phyloP scores from a whole-genome alignment of 805 yeast genomes.

The Ogataea kodamae region DNA sequence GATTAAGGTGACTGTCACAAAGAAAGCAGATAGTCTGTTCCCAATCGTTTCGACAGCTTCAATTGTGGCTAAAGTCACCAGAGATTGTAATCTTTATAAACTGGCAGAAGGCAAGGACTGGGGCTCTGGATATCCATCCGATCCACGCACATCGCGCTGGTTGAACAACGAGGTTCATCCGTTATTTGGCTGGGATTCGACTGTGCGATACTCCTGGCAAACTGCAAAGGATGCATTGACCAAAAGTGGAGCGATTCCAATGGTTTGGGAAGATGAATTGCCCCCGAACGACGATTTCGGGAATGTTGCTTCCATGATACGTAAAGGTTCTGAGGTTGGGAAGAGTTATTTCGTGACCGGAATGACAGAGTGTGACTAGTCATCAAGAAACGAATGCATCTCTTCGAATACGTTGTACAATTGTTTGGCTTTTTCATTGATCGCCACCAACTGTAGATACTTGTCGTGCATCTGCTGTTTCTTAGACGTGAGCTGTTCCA shows the following conservation, averaged over 20 bases:
- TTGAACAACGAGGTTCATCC: conserved; percentile 57
- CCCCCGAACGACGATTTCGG: conserved; percentile 32
- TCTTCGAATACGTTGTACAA: conserved; percentile 16
- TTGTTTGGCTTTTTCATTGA: conserved; percentile 17
- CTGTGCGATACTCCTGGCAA: conserved; percentile 89
- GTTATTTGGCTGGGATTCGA: conserved; percentile 79
- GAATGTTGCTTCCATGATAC: conserved; percentile 19
- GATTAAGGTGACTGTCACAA: conserved; percentile 74
- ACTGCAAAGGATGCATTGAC: conserved; percentile 75
- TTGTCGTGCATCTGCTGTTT: conserved; percentile 18
- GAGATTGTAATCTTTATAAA: conserved; percentile 49
- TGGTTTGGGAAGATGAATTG: conserved; percentile 59
- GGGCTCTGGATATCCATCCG: conserved; percentile 96
- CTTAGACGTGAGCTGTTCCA: conserved; percentile 12
- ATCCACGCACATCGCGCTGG: conserved; percentile 84
- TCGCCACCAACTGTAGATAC: conserved; percentile 18
- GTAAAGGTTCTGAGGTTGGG: conserved; percentile 7
- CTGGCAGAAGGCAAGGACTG: conserved; percentile 32
- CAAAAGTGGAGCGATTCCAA: conserved; percentile 46
- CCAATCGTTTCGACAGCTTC: conserved; percentile 95
- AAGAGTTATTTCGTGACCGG: conserved; percentile 22
- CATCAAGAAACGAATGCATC: conserved; percentile 12
- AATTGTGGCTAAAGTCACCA: conserved; percentile 92
- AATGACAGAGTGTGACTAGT: conserved; percentile 2
- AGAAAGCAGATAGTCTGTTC: conserved; percentile 89